These are phyloP conservation scores for Phallus indusiatus DNA, from an alignment of 768 basidiomycete species.

Conservation along the genomic window DNA sequence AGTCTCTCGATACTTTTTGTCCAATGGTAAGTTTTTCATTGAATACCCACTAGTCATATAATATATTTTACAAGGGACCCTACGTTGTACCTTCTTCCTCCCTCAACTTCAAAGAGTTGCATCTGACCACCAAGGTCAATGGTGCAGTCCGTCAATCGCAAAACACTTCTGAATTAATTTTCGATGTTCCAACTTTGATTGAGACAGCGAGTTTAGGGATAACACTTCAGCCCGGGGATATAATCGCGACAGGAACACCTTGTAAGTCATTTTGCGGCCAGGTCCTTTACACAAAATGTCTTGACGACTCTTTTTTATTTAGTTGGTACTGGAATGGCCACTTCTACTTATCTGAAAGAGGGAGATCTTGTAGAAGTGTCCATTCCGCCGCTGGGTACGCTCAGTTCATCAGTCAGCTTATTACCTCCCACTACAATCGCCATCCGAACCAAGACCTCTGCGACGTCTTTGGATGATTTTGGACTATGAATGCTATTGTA, in stretches of 20 bases:
- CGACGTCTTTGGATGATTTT: neutral
- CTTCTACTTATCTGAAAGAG: slow-evolving; percentile 13
- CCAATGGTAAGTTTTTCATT: slow-evolving; percentile 16
- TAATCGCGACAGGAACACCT: slow-evolving; percentile 21
- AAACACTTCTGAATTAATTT: slow-evolving; percentile 18
- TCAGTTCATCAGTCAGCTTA: slow-evolving; percentile 13
- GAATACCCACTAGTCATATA: neutral
- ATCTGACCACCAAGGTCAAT: slow-evolving; percentile 17
- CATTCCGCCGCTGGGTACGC: slow-evolving; percentile 17
- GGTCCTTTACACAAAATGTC: neutral
- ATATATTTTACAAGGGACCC: neutral
- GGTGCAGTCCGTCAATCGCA: slow-evolving; percentile 16
- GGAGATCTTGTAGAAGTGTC: slow-evolving; percentile 19
- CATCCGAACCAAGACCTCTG: neutral
- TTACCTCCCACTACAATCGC: neutral
- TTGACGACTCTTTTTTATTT: neutral
- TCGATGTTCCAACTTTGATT: slow-evolving; percentile 21
- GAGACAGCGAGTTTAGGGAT: slow-evolving; percentile 18
- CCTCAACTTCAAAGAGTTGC: slow-evolving; percentile 14
- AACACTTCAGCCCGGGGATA: slow-evolving; percentile 16
- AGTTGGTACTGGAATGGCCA: slow-evolving; percentile 16
- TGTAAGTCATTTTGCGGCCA: neutral
- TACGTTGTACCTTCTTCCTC: slow-evolving; percentile 10
- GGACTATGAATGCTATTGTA: neutral
- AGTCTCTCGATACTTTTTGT: slow-evolving; percentile 20